Percentiles rank a stretch among this genome's conserved stretches.
Conservation (phyloP, 495 filamentous ascomycete genomes). For the Pyrenopolyporus hunteri region DNA sequence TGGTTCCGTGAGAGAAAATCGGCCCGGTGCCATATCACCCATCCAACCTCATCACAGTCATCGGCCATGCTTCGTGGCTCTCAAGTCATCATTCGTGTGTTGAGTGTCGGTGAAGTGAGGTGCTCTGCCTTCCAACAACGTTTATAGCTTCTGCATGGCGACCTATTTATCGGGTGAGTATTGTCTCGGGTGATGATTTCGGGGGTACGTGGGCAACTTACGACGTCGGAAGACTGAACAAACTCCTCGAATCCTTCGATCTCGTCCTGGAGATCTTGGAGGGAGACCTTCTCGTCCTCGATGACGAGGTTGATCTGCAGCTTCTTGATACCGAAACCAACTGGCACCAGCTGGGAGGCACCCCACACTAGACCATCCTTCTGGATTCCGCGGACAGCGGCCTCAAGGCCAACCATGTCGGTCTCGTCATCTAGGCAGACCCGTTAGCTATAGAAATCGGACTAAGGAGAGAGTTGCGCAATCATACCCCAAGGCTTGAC, state of each 20-base stretch:
- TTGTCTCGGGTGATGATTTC: neutral
- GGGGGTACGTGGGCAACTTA: slow-evolving; percentile 48
- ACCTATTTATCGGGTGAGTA: slow-evolving; percentile 48
- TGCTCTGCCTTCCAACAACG: slow-evolving; percentile 2
- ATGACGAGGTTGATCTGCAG: slow-evolving; percentile 97
- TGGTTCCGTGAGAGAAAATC: slow-evolving; percentile 25
- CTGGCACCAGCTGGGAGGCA: slow-evolving; percentile 83
- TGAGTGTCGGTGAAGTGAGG: slow-evolving; percentile 17
- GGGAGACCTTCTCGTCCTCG: slow-evolving; percentile 94
- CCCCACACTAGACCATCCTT: slow-evolving; percentile 97
- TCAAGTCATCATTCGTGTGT: slow-evolving; percentile 40
- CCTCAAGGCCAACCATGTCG: slow-evolving; percentile 81
- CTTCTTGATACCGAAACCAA: slow-evolving; percentile 99
- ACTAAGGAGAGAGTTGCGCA: neutral
- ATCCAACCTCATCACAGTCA: slow-evolving; percentile 38
- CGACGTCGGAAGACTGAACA: slow-evolving; percentile 94
- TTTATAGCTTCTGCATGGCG: slow-evolving; percentile 93
- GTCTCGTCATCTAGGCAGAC: slow-evolving; percentile 79
- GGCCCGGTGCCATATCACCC: slow-evolving; percentile 30
- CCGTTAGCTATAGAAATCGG: slow-evolving; percentile 33
- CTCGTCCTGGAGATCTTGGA: slow-evolving; percentile 83
- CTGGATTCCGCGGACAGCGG: slow-evolving; percentile 82
- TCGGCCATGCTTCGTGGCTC: slow-evolving; percentile 30
- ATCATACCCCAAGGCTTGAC: slow-evolving; percentile 98
- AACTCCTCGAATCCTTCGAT: slow-evolving; percentile 89